Evolutionary conservation across 768 basidiomycete species (phyloP), one percentile per base, ranked within the genome.

Genomic region (Leccinum aurantiacum): DNA sequence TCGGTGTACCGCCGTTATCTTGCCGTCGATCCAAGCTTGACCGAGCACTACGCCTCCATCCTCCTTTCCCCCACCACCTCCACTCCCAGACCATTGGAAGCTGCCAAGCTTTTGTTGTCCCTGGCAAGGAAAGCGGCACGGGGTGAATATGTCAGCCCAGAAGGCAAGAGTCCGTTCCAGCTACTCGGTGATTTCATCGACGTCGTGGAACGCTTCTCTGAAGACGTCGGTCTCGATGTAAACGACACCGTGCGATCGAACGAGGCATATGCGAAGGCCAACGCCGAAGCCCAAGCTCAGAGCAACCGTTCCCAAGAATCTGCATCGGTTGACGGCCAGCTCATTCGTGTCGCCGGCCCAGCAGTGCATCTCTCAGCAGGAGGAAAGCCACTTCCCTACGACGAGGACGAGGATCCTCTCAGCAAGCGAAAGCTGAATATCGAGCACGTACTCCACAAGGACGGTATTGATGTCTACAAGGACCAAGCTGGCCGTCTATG

Each of bases 401-500:
- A 92, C 66, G 88, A 89, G 65, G 93, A 95, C 63, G 91, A 90
- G 63, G 94, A 98, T 67, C 88, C 93, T 0, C 74, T 79, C 13
- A 91, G 82, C 69, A 63, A 79, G 1, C 79, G 80, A 24, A 89
- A 84, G 69, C 80, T 98, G 58, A 92, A 98, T 68, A 87, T 99
- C 59, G 95, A 96, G 67, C 77, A 79, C 38, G 89, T 99, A 60
- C 82, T 99, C 44, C 83, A 83, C 29, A 84, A 87, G 62, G 95
- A 98, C 65, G 97, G 97, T 15, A 79, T 99, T 25, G 80, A 79
- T 2, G 79, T 95, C 17, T 98, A 98, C 75, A 94, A 93, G 71
- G 97, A 99, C 71, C 97, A 99, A 75, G 93, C 95, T 2, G 97
- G 97, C 11, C 86, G 93, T 53, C 75, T 99, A 29, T 99, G 95